A percentile compares a stretch with the other conserved stretches of the same genome.
phyloP scores from a whole-genome alignment of 2,329 filamentous ascomycete genomes.

The Neodidymelliopsis sp. region DNA sequence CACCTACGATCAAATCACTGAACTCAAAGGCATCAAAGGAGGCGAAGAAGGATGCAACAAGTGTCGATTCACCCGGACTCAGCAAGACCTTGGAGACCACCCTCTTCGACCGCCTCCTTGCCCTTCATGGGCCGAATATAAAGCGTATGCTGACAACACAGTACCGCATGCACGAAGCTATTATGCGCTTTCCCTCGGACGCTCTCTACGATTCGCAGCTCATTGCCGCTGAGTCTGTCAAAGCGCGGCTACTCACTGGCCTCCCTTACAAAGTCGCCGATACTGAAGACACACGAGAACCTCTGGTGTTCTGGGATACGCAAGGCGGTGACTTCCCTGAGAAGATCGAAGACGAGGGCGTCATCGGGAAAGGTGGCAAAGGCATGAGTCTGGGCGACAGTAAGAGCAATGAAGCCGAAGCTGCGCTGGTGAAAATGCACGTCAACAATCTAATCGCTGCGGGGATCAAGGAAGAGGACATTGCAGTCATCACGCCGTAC shows the following conservation, averaged over 20 bases:
- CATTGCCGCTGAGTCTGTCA: constrained; percentile 81
- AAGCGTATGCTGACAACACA: constrained; percentile 97
- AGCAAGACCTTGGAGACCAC: constrained; percentile 80
- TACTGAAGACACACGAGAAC: constrained; percentile 86
- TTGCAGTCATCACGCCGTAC: constrained; percentile 94
- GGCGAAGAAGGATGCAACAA: constrained; percentile 42
- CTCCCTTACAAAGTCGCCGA: constrained; percentile 79
- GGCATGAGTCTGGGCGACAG: constrained; percentile 70
- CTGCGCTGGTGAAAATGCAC: constrained; percentile 78
- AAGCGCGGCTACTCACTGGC: constrained; percentile 75
- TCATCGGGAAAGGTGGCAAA: constrained; percentile 56
- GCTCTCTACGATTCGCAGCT: constrained; percentile 86
- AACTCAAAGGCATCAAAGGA: constrained; percentile 52
- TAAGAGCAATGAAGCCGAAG: constrained; percentile 93
- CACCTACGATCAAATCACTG: constrained; percentile 89
- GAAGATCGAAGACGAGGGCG: constrained; percentile 76
- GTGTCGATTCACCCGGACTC: constrained; percentile 44
- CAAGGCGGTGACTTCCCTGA: constrained; percentile 94
- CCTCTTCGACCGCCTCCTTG: constrained; percentile 86
- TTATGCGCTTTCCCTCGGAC: constrained; percentile 93
- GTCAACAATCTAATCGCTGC: constrained; percentile 77
- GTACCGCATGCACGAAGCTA: constrained; percentile 96
- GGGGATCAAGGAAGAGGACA: constrained; percentile 81
- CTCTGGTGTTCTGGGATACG: constrained; percentile 93
- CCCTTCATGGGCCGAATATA: constrained; percentile 80